These are phyloP conservation scores for Leccinum rimulosum DNA, from an alignment of 768 basidiomycete genomes.

Conservation along the genomic window DNA sequence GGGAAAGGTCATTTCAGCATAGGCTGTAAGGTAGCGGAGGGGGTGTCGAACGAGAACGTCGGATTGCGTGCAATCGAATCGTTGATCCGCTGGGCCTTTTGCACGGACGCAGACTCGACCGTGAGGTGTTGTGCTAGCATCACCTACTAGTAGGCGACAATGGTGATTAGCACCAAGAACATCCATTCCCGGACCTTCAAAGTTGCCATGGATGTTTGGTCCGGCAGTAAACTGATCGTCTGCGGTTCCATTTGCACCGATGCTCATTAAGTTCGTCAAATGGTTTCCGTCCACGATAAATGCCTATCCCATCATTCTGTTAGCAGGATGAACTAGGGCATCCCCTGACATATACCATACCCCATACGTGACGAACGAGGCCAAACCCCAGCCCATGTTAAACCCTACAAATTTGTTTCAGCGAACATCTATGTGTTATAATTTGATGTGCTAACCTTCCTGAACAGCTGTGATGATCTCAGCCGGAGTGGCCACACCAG, in stretches of 20 bases:
- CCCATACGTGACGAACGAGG: slow-evolving; percentile 21
- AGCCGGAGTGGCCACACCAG: slow-evolving; percentile 21
- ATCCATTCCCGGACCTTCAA: slow-evolving; percentile 16
- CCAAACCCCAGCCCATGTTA: slow-evolving; percentile 25
- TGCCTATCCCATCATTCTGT: slow-evolving; percentile 10
- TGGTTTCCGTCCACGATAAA: slow-evolving; percentile 29
- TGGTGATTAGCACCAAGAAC: background rate
- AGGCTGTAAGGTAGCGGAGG: slow-evolving; percentile 19
- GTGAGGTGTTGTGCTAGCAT: slow-evolving; percentile 27
- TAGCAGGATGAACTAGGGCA: background rate
- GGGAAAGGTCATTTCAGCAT: slow-evolving; percentile 22
- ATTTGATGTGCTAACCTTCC: slow-evolving; percentile 11
- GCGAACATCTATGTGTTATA: background rate
- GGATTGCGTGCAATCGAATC: slow-evolving; percentile 28
- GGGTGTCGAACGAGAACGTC: slow-evolving; percentile 20
- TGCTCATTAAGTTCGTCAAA: slow-evolving; percentile 27
- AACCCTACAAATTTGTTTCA: slow-evolving; percentile 12
- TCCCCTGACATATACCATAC: slow-evolving; percentile 11
- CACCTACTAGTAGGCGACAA: slow-evolving; percentile 9
- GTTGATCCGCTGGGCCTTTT: slow-evolving; percentile 24
- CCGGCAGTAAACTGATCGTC: slow-evolving; percentile 13
- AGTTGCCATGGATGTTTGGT: slow-evolving; percentile 23
- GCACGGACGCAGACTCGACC: slow-evolving; percentile 18
- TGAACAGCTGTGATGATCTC: slow-evolving; percentile 25
- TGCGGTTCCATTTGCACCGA: slow-evolving; percentile 22